Conservation (phyloP, 257 asterid genomes). For the Ballota nigra region DNA sequence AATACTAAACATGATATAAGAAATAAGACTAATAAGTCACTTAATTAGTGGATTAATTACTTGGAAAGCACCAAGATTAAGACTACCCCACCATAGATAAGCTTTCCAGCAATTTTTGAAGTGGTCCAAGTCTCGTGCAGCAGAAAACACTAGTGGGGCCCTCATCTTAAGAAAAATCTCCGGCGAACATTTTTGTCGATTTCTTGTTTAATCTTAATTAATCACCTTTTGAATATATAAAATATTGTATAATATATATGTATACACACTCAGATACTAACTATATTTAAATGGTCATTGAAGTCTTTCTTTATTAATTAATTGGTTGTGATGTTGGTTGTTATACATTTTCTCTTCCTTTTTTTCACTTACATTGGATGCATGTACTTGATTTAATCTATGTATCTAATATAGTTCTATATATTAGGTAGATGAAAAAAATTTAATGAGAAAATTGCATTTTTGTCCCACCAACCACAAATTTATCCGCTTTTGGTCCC, state of each 20-base stretch:
- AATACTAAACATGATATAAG: not conserved
- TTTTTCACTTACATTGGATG: no score
- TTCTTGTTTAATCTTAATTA: not conserved
- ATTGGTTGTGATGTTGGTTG: not conserved
- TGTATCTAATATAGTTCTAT: no score
- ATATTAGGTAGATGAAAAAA: no score
- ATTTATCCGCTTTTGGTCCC: no score
- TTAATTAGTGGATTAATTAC: not conserved
- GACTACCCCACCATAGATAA: not conserved
- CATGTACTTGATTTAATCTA: no score
- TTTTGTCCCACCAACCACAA: no score
- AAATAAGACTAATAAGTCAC: no score
- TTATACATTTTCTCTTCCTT: no score
- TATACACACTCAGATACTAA: no score
- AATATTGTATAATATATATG: no score
- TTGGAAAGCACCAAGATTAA: not conserved
- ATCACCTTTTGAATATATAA: not conserved
- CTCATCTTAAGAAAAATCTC: slow-evolving; percentile 24
- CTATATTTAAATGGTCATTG: not conserved
- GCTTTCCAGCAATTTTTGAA: slow-evolving; percentile 9
- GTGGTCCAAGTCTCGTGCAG: slow-evolving; percentile 40
- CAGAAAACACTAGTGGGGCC: slow-evolving; percentile 25
- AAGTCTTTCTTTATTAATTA: not conserved
- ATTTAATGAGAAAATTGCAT: no score
- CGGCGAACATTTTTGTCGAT: slow-evolving; percentile 22